Evolutionary conservation across 495 filamentous ascomycete genomes (phyloP).

Genomic region (Xylaria scruposa): DNA sequence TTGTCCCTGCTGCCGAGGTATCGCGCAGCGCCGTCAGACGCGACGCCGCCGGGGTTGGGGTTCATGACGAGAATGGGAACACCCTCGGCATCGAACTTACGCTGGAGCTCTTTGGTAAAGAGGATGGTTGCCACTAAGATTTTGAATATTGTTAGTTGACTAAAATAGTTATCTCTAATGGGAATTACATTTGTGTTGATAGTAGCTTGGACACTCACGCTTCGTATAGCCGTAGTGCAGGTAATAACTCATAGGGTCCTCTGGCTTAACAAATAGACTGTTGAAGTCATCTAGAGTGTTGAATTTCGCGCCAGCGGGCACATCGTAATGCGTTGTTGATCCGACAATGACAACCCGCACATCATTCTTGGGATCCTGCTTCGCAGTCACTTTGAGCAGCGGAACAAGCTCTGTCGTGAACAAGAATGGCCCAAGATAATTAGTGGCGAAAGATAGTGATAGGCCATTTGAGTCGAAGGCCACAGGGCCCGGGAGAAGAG

Average conservation of each 20-base stretch:
- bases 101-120: background rate
- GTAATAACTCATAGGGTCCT: background rate
- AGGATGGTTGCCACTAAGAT: background rate
- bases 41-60: background rate
- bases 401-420: slow-evolving; percentile 1
- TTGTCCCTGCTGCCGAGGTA: background rate
- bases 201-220: background rate
- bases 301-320: background rate
- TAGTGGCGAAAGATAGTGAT: background rate
- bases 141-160: background rate
- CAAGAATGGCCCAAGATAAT: background rate
- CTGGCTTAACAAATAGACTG: background rate
- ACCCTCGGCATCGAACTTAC: background rate
- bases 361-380: background rate
- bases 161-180: background rate
- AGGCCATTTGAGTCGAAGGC: background rate
- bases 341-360: background rate
- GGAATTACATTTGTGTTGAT: background rate
- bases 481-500: background rate
- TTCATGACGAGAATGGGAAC: slow-evolving; percentile 1
- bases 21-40: background rate
- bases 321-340: background rate
- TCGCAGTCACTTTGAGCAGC: slow-evolving; percentile 1
- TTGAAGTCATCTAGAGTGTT: background rate
- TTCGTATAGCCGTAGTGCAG: slow-evolving; percentile 7